Evolutionary conservation across 768 basidiomycete genomes (phyloP), one percentile per base, ranked within the genome.

Genomic region (Chlorophyllum brunneum): DNA sequence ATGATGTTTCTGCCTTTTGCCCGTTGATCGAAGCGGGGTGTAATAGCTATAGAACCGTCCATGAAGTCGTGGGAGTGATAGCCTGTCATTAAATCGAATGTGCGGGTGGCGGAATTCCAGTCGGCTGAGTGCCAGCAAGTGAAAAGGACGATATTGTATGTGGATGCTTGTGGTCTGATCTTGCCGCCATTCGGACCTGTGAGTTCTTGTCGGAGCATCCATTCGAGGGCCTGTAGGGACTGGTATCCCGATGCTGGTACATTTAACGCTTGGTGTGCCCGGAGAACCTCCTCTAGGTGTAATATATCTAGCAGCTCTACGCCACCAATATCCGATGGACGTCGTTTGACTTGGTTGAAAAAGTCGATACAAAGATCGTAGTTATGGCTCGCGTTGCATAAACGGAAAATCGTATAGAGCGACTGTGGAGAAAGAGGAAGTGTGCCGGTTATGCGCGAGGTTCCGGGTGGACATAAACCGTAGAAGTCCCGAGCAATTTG

Each of bases 81-180:
- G 5, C 88, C 88, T 3, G 86, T 85, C 82, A 91, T 85, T 57
- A 88, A 68, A 55, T 87, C 80, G 63, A 89, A 85, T 15, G 78
- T 67, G 43, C 76, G 74, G 42, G 71, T 62, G 1, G 84, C 80
- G 16, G 72, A 72, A 22, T 62, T 69, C 87, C 86, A 91, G 65
- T 90, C 85, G 11, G 63, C 70, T 30, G 73, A 71, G 51, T 78
- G 76, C 79, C 82, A 80, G 64, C 88, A 91, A 2, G 79, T 76
- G 55, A 72, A 66, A 60, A 90, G 72, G 46, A 82, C 83, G 23
- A 85, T 72, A 56, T 79, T 78, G 65, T 78, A 89, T 7, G 85
- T 81, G 18, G 70, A 64, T 23, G 72, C 50, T n/a, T 69, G 67
- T 9, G 80, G 78, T 27, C 72, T 61, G 46, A 86, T 70, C 55